These are phyloP conservation scores for Aspergillus transmontanensis DNA, from an alignment of 2,329 filamentous ascomycete genomes.

Conservation along the genomic window DNA sequence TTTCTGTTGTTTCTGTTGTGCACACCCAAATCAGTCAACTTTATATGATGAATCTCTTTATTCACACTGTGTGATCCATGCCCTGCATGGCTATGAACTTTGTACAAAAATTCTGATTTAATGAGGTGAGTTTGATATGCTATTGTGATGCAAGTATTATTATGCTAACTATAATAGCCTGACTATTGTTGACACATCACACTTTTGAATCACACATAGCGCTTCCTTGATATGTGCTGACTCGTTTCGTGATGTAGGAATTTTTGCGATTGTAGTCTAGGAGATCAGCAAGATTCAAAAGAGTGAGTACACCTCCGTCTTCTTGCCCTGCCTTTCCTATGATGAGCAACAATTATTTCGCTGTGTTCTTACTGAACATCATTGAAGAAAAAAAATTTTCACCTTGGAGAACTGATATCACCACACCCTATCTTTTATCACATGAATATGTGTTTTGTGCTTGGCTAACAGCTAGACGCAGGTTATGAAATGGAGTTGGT, in stretches of 20 bases:
- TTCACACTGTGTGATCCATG: constrained; percentile 70
- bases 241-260: constrained; percentile 26
- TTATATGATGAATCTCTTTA: constrained; percentile 65
- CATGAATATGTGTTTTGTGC: neutral
- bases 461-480: constrained; percentile 9
- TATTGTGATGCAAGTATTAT: neutral
- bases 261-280: constrained; percentile 4
- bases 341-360: constrained; percentile 64
- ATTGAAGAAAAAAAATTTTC: constrained; percentile 60
- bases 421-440: constrained; percentile 8
- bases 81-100: constrained; percentile 60
- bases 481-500: neutral
- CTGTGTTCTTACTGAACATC: constrained; percentile 66
- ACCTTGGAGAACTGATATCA: constrained; percentile 67
- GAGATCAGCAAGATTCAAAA: constrained; percentile 5
- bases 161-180: constrained; percentile 43
- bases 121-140: constrained; percentile 55
- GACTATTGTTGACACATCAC: constrained; percentile 43
- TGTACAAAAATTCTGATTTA: constrained; percentile 70
- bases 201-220: constrained; percentile 24
- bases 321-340: constrained; percentile 33
- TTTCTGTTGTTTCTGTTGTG: constrained; percentile 14
- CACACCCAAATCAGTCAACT: constrained; percentile 34
- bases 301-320: constrained; percentile 25
- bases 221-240: constrained; percentile 30